Conservation (phyloP, 345 rosid genomes). For the Lepidium aucheri region DNA sequence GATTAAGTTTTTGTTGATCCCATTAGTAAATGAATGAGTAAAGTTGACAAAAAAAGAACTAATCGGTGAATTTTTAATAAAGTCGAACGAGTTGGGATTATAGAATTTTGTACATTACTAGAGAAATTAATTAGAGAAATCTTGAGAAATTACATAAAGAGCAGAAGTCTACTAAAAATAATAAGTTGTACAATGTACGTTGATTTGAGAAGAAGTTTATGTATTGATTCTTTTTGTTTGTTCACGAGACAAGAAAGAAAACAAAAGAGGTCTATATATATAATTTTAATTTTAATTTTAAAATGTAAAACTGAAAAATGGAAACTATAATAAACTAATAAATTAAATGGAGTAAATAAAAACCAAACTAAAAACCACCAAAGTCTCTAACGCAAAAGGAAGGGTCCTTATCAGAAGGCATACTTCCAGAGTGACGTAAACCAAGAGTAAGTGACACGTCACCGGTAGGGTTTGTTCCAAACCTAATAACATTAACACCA, state of each 20-base stretch:
- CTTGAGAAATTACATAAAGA: not conserved
- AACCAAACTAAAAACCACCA: slow-evolving; percentile 43
- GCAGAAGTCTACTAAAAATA: too few species aligned
- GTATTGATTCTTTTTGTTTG: not conserved
- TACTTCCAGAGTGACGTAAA: slow-evolving; percentile 79
- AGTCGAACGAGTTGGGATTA: too few species aligned
- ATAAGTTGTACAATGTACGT: not conserved
- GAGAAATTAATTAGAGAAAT: not conserved
- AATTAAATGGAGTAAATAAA: not conserved
- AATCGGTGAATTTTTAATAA: too few species aligned
- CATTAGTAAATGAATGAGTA: too few species aligned
- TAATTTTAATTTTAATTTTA: not conserved
- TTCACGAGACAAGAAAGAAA: not conserved
- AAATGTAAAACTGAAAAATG: not conserved
- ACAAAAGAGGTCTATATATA: not conserved
- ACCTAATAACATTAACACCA: slow-evolving; percentile 49
- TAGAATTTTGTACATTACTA: not conserved
- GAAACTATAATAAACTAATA: not conserved
- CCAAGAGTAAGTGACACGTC: slow-evolving; percentile 96
- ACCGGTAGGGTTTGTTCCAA: slow-evolving; percentile 65
- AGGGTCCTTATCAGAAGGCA: slow-evolving; percentile 52
- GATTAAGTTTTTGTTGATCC: too few species aligned
- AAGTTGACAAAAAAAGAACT: too few species aligned
- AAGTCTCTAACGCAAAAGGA: slow-evolving; percentile 75
- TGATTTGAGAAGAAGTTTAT: not conserved